These are phyloP conservation scores for Annulohypoxylon stygium DNA, from an alignment of 495 filamentous ascomycete genomes.

Conservation along the genomic window DNA sequence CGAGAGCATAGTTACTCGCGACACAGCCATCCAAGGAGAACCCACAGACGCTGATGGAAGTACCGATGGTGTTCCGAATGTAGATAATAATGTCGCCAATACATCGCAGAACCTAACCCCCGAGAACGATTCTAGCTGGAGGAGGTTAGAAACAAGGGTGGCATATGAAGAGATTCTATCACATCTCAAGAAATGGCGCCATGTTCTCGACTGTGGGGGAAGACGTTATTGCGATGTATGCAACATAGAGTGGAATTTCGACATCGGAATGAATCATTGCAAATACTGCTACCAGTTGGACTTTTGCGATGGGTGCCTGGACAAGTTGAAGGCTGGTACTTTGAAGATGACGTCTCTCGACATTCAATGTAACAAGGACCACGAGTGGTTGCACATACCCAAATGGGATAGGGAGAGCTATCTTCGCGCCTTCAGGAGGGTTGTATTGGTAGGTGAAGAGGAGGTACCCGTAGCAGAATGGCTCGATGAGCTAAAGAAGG, in stretches of 20 bases:
- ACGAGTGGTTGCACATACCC: conserved; percentile 19
- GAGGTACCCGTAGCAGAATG: not conserved
- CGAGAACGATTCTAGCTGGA: not conserved
- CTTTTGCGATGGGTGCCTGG: conserved; percentile 42
- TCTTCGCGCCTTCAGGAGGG: not conserved
- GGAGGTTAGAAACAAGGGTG: not conserved
- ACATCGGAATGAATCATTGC: conserved; percentile 36
- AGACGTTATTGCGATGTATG: conserved; percentile 4
- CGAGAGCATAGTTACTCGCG: not conserved
- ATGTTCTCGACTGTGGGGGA: not conserved
- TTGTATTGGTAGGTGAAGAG: not conserved
- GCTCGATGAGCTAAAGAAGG: not conserved
- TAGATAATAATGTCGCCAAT: not conserved
- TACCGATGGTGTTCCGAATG: too few relatives aligned
- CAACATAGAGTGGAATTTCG: conserved; percentile 31
- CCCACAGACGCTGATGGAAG: not conserved
- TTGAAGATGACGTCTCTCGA: conserved; percentile 6
- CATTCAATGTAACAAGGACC: conserved; percentile 4
- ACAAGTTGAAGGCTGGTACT: conserved; percentile 17
- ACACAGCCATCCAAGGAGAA: not conserved
- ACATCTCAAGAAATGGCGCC: not conserved
- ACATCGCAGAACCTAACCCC: not conserved
- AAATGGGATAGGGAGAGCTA: conserved; percentile 22
- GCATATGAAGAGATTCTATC: not conserved
- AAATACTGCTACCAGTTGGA: conserved; percentile 40